Evolutionary conservation across 2,329 filamentous ascomycete species (phyloP), one percentile per base, ranked within the genome.

Genomic region (Colletotrichum tanaceti): DNA sequence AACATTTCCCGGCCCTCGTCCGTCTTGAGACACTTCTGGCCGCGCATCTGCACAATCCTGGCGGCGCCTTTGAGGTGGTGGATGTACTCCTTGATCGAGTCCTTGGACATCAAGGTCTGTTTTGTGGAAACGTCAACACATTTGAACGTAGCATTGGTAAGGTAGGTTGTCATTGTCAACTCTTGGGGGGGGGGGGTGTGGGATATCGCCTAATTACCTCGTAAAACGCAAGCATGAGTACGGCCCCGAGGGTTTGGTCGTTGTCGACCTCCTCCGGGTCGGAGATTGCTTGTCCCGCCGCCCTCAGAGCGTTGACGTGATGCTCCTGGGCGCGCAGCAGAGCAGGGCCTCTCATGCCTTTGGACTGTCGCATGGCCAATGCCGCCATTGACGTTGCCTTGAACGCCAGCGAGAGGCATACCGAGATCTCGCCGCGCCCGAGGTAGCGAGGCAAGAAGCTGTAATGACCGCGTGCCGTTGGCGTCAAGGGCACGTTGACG

Each of bases 21-120:
- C 5, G 68, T 68, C 18, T 71, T 61, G 11, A 72, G 52, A 7
- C 65, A 58, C 18, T 58, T 49, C 11, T 67, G 53, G 13, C 72
- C 71, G 0, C 71, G 66, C 47, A 73, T 67, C 58, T 68, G 66
- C 9, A 73, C 68, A 16, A 73, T 67, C 28, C 64, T 71, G 22
- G 72, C 72, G 2, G 72, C 72, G 28, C 72, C 72, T 44, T 73
- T 73, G n/a, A 73, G 24, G 39, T 73, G 72, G 24, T 62, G 72
- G 11, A 73, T 60, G n/a, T 73, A 73, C n/a, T 73, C 71, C 11
- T 66, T 68, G 20, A 73, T 66, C 3, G 71, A 69, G 41, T 72
- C 71, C 24, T 67, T 67, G 5, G 71, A 68, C 22, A 71, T 67
- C n/a, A 70, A 63, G 9, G 71, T 38, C 38, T 72, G n/a, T n/a